Conservation (phyloP, 192 early-diverging fungal genomes). For the Pilaira anomala region DNA sequence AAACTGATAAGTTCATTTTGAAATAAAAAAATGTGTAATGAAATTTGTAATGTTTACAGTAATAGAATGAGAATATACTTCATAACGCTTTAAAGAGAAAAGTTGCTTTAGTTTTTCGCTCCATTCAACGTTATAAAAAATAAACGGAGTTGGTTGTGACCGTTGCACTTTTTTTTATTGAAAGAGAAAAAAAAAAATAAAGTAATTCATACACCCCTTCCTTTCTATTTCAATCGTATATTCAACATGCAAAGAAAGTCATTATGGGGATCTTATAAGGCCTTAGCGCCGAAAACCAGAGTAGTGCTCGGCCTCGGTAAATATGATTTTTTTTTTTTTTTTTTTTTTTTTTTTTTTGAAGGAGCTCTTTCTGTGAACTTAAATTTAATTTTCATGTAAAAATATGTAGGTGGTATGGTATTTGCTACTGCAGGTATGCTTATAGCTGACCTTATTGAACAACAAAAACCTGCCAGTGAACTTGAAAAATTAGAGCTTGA, state of each 20-base stretch:
- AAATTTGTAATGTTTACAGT: too few relatives aligned
- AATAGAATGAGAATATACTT: too few relatives aligned
- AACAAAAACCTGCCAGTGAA: slow-evolving; percentile 19
- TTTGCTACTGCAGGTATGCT: slow-evolving; percentile 38
- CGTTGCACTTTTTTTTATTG: too few relatives aligned
- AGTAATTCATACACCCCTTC: not conserved
- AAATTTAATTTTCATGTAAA: too few relatives aligned
- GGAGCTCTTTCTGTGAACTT: not conserved
- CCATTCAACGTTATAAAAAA: too few relatives aligned
- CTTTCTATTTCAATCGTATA: too few relatives aligned
- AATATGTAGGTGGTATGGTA: slow-evolving; percentile 42
- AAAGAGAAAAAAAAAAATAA: slow-evolving; percentile 14
- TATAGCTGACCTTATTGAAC: slow-evolving; percentile 35
- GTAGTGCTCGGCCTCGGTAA: slow-evolving; percentile 33
- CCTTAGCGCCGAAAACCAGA: slow-evolving; percentile 33
- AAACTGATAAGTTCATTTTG: too few relatives aligned
- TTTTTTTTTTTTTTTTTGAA: too few relatives aligned
- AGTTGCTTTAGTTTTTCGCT: too few relatives aligned
- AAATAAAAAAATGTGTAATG: too few relatives aligned
- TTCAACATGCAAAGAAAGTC: slow-evolving; percentile 35
- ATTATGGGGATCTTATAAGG: slow-evolving; percentile 39
- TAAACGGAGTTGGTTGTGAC: too few relatives aligned
- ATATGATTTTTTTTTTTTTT: not conserved
- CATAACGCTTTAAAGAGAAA: too few relatives aligned
- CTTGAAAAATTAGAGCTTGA: slow-evolving; percentile 24